These are phyloP conservation scores for Penicillium subrubescens DNA, from an alignment of 495 filamentous ascomycete species.

Conservation along the genomic window DNA sequence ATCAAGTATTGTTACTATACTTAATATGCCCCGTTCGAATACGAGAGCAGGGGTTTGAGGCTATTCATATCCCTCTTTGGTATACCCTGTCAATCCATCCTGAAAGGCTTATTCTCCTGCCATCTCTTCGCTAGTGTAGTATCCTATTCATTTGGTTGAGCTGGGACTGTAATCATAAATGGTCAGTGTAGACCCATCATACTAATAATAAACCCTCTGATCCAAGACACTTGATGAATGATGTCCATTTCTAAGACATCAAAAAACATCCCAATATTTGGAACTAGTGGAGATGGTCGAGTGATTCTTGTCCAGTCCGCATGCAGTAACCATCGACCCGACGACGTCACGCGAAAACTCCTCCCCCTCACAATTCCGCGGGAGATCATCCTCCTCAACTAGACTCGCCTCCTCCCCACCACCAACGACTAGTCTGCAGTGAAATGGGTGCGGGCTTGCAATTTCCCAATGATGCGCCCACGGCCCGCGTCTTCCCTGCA, in stretches of 20 bases:
- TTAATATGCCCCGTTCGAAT: no score
- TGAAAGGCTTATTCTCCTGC: no score
- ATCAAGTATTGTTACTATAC: no score
- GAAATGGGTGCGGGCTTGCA: slow-evolving; percentile 34
- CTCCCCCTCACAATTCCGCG: slow-evolving; percentile 23
- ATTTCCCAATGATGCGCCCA: slow-evolving; percentile 71
- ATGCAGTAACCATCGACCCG: slow-evolving; percentile 33
- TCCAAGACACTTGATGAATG: not conserved
- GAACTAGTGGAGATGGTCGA: not conserved
- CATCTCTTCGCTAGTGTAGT: no score
- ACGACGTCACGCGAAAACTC: slow-evolving; percentile 51
- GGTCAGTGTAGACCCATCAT: not conserved
- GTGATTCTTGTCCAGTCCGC: slow-evolving; percentile 14
- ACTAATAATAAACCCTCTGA: not conserved
- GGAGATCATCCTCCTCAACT: slow-evolving; percentile 25
- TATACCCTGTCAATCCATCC: no score
- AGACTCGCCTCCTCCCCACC: slow-evolving; percentile 5
- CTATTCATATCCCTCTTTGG: no score
- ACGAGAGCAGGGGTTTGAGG: no score
- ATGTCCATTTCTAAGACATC: not conserved
- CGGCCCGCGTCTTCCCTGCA: slow-evolving; percentile 80
- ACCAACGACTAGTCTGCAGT: slow-evolving; percentile 24
- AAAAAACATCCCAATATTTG: not conserved
- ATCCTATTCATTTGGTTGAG: no score
- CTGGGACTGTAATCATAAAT: no score